These are phyloP conservation scores for Aspergillus bertholletiae DNA, from an alignment of 495 filamentous ascomycete genomes.

Conservation along the genomic window DNA sequence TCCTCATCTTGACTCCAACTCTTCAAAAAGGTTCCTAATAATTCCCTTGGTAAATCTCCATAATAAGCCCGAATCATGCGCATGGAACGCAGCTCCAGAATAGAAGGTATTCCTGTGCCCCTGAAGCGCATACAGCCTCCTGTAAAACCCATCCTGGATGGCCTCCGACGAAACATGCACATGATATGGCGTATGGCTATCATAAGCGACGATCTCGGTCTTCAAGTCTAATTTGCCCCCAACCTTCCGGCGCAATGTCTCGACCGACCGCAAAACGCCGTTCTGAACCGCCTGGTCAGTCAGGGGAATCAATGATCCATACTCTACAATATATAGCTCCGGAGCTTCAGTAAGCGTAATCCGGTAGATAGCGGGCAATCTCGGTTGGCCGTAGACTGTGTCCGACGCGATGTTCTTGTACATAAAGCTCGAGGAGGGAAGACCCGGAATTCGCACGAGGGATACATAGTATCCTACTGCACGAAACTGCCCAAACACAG, in stretches of 20 bases:
- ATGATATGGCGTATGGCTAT: constrained; percentile 21
- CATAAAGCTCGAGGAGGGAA: too few relatives aligned
- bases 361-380: constrained; percentile 21
- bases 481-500: too few relatives aligned
- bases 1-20: too few relatives aligned
- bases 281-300: constrained; percentile 15
- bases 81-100: constrained; percentile 21
- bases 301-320: constrained; percentile 6
- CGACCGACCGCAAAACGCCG: constrained; percentile 9
- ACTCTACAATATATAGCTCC: constrained; percentile 11
- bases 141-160: constrained; percentile 28
- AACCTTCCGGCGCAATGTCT: constrained; percentile 8
- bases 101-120: constrained; percentile 26
- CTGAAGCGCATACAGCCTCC: constrained; percentile 21
- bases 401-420: constrained; percentile 25
- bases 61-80: constrained; percentile 19
- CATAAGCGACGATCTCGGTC: constrained; percentile 10
- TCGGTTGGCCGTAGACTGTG: constrained; percentile 22
- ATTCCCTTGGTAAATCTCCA: constrained; percentile 26
- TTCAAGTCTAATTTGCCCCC: constrained; percentile 14
- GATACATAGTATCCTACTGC: too few relatives aligned
- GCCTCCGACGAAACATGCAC: constrained; percentile 14
- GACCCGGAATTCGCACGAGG: too few relatives aligned
- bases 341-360: constrained; percentile 16
- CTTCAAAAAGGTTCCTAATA: too few relatives aligned